Evolutionary conservation across 176 grass and related monocot genomes (phyloP).

Genomic region (Saccharum officinarum): DNA sequence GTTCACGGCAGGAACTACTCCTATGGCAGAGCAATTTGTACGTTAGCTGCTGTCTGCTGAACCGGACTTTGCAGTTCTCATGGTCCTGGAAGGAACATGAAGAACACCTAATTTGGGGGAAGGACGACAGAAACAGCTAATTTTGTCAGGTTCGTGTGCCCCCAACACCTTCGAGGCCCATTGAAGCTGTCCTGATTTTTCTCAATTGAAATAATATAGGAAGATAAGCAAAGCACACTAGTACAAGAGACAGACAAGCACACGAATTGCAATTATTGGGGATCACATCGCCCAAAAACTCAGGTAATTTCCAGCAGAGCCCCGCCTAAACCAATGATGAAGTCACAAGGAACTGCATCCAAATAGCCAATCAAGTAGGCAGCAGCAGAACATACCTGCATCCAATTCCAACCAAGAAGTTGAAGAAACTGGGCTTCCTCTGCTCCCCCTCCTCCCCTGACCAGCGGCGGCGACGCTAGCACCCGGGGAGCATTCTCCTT

Average conservation of each 20-base stretch:
- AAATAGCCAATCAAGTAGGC: neutral
- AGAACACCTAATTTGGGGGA: neutral
- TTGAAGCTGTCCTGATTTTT: neutral
- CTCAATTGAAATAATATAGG: neutral
- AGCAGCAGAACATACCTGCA: constrained; percentile 36
- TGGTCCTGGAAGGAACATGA: neutral
- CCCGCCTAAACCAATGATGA: neutral
- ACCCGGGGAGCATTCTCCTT: neutral
- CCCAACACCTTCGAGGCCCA: neutral
- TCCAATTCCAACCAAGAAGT: constrained; percentile 44
- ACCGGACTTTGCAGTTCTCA: neutral
- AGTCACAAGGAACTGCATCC: neutral
- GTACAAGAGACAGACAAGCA: too few species aligned
- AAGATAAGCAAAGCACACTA: too few species aligned
- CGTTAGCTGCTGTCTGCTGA: neutral
- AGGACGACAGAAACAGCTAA: neutral
- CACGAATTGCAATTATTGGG: too few species aligned
- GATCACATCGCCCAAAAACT: neutral
- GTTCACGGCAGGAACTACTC: neutral
- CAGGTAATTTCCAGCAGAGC: neutral
- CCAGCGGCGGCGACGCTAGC: neutral
- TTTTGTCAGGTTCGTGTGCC: neutral
- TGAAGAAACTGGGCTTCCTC: neutral
- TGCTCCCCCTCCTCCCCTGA: neutral
- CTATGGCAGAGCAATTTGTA: neutral